Conservation (phyloP, 805 yeast genomes). For the Sugiyamaella chiloensis region DNA sequence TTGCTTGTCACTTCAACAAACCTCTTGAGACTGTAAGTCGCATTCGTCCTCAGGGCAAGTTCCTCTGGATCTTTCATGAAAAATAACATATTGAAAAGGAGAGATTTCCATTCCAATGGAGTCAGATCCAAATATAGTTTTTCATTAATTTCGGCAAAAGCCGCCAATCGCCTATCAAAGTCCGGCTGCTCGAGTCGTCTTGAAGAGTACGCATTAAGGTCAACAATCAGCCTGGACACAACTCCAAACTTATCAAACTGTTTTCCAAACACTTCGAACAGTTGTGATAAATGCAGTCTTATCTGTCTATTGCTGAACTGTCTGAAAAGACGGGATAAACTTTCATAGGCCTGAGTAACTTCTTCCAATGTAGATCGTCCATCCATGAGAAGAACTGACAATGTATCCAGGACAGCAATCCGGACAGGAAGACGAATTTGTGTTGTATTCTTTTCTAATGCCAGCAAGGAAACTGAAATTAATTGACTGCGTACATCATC, state of each 20-base stretch:
- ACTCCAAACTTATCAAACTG: slow-evolving; percentile 42
- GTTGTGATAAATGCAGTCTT: slow-evolving; percentile 56
- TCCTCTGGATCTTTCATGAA: slow-evolving; percentile 77
- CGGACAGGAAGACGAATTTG: slow-evolving; percentile 53
- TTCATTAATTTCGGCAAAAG: slow-evolving; percentile 66
- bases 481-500: slow-evolving; percentile 51
- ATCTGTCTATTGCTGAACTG: slow-evolving; percentile 56
- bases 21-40: slow-evolving; percentile 58
- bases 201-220: slow-evolving; percentile 65
- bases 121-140: slow-evolving; percentile 42
- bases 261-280: slow-evolving; percentile 58
- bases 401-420: slow-evolving; percentile 53
- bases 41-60: slow-evolving; percentile 73
- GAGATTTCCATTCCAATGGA: slow-evolving; percentile 72
- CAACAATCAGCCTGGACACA: slow-evolving; percentile 54
- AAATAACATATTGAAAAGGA: slow-evolving; percentile 63
- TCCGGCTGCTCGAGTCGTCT: slow-evolving; percentile 70
- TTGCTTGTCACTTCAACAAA: slow-evolving; percentile 40
- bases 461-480: slow-evolving; percentile 54
- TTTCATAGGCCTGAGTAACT: slow-evolving; percentile 38
- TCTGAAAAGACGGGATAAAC: slow-evolving; percentile 57
- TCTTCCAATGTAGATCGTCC: slow-evolving; percentile 19
- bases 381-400: slow-evolving; percentile 52
- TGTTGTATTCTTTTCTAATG: slow-evolving; percentile 55
- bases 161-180: slow-evolving; percentile 67